Conservation (phyloP, 129 eudicot species). For the Escallonia herrerae region DNA sequence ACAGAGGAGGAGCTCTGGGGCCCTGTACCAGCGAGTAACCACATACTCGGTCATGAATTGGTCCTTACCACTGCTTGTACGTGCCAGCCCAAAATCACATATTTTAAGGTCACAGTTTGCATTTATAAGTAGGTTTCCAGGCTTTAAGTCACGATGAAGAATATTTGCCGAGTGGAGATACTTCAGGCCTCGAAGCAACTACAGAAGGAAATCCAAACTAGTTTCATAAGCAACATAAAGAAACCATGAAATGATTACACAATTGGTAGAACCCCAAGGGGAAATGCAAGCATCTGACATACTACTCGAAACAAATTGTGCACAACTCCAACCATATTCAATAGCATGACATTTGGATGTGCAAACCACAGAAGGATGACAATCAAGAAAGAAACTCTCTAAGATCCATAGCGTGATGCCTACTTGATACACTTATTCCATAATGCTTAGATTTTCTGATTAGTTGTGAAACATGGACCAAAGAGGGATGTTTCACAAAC, state of each 20-base stretch:
- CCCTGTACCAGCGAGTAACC: conserved; percentile 73
- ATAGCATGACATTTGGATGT: not conserved
- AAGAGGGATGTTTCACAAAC: too few species aligned
- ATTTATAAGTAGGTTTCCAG: conserved; percentile 61
- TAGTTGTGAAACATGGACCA: too few species aligned
- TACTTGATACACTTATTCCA: too few species aligned
- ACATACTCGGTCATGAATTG: conserved; percentile 78
- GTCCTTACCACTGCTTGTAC: conserved; percentile 54
- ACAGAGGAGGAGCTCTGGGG: conserved; percentile 81
- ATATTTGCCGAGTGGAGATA: conserved; percentile 73
- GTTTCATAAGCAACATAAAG: too few species aligned
- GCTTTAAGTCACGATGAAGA: conserved; percentile 73
- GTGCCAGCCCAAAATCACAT: conserved; percentile 65
- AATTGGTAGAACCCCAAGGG: too few species aligned
- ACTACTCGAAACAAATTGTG: not conserved
- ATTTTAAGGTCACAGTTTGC: conserved; percentile 71
- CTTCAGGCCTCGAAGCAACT: conserved; percentile 73
- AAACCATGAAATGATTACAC: too few species aligned
- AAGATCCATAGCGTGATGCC: too few species aligned
- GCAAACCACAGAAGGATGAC: not conserved
- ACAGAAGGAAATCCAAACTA: not conserved
- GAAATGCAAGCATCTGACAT: not conserved
- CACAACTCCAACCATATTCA: not conserved
- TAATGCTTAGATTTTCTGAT: too few species aligned
- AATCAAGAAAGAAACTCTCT: not conserved